Conservation (phyloP, 2,329 filamentous ascomycete species). For the Cercospora zeina region DNA sequence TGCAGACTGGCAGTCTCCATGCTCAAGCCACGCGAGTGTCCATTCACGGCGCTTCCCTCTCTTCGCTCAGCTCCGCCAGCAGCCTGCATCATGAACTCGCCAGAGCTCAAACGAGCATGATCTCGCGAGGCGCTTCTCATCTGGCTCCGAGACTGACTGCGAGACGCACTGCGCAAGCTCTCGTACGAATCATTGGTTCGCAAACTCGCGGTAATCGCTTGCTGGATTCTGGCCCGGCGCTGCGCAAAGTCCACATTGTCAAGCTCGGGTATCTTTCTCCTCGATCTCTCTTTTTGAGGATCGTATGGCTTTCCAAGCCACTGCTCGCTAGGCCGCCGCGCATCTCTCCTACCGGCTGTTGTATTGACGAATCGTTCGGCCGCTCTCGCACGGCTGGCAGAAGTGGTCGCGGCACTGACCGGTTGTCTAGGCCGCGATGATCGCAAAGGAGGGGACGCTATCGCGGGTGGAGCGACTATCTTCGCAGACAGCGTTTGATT, state of each 20-base stretch:
- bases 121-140: constrained; percentile 22
- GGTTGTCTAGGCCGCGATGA: constrained; percentile 80
- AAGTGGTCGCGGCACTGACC: constrained; percentile 72
- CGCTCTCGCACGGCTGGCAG: constrained; percentile 66
- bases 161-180: constrained; percentile 30
- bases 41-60: not conserved
- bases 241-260: constrained; percentile 83
- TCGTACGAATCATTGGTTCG: constrained; percentile 61
- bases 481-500: constrained; percentile 62
- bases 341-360: constrained; percentile 44
- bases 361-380: constrained; percentile 56
- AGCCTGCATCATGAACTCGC: constrained; percentile 50
- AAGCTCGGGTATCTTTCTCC: constrained; percentile 58
- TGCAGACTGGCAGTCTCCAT: constrained; percentile 32
- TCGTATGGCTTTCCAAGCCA: constrained; percentile 78
- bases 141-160: constrained; percentile 28
- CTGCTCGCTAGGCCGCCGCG: constrained; percentile 50
- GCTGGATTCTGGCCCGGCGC: constrained; percentile 75
- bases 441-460: constrained; percentile 74
- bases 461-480: constrained; percentile 68
- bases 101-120: constrained; percentile 15
- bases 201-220: constrained; percentile 82
- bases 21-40: constrained; percentile 27
- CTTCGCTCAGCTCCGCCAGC: constrained; percentile 25
- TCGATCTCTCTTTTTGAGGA: constrained; percentile 55